Evolutionary conservation across 148 eudicot species (phyloP), one percentile per base, ranked within the genome.

Genomic region (Rhododendron ovatum): DNA sequence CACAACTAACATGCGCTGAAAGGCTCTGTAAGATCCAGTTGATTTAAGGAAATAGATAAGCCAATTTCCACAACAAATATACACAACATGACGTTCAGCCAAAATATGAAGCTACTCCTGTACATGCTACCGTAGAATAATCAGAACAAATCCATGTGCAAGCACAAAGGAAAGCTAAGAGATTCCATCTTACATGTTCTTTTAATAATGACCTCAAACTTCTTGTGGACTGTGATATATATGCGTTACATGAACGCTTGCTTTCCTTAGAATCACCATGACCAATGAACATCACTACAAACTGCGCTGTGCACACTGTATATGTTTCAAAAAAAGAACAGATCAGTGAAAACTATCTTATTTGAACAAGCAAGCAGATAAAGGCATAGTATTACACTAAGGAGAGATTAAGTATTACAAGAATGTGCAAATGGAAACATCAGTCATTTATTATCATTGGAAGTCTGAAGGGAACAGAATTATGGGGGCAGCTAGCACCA

Each of bases 141-240:
- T 37, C 73, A 22, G 9, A 48, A 67, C 30, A 43, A 71, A 48
- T 22, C 18, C 14, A n/a, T 5, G 35, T 77, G 26, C 78, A 57
- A 83, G 50, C 11, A 73, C 41, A 43, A 48, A 30, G 51, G 41
- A 83, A 48, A 82, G 73, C 69, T 79, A 30, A 7, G 57, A 37
- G 92, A 84, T 88, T 35, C 45, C 51, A 76, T 74, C 98, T 92
- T 93, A 97, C 99, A 87, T 95, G 98, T 89, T 94, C 96, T 86
- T 85, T 94, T 88, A 97, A 88, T 91, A 93, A 90, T 82, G 98
- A 93, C 90, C 99, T 92, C 78, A 97, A 89, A 84, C 92, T 92
- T 92, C 98, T 92, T 18, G 99, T 95, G 51, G 98, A 95, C 87
- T 92, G 98, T 67, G 99, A 97, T 55, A 97, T 88, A 84, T 92